These are phyloP conservation scores for Hemileia vastatrix DNA, from an alignment of 1,284 basidiomycete genomes.

Conservation along the genomic window DNA sequence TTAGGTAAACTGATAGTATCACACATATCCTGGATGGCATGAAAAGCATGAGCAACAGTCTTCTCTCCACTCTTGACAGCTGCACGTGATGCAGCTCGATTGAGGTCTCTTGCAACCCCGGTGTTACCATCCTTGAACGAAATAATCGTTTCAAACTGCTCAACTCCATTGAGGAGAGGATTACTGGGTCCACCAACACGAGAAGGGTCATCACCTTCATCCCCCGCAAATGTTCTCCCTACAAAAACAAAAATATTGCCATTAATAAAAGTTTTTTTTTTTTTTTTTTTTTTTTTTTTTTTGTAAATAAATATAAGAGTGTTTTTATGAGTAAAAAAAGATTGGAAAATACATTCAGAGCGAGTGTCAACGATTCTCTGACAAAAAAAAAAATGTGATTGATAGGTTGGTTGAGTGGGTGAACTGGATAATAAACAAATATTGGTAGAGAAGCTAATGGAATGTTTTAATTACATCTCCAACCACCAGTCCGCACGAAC, in stretches of 20 bases:
- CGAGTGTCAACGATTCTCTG: constrained; percentile 95
- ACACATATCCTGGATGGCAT: constrained; percentile 84
- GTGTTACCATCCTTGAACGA: constrained; percentile 89
- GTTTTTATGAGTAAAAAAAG: constrained; percentile 24
- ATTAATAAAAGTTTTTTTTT: constrained; percentile 33
- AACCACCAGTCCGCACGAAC: constrained; percentile 69
- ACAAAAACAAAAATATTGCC: constrained; percentile 3
- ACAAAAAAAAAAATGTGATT: constrained; percentile 39
- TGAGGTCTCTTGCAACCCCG: constrained; percentile 80
- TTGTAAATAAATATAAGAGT: constrained; percentile 30
- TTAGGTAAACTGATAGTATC: constrained; percentile 90
- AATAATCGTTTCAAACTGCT: constrained; percentile 87
- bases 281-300: no score
- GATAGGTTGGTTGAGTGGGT: not conserved
- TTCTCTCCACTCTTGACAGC: constrained; percentile 43
- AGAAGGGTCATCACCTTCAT: constrained; percentile 91
- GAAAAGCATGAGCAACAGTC: constrained; percentile 57
- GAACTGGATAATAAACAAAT: not conserved
- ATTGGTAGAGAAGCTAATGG: not conserved
- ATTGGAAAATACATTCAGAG: constrained; percentile 64
- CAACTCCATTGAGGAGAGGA: constrained; percentile 79
- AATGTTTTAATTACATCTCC: constrained; percentile 10
- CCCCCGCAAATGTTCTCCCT: constrained; percentile 88
- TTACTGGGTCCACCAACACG: constrained; percentile 96
- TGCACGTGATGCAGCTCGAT: constrained; percentile 74